Percentiles rank a stretch among this genome's conserved stretches.
Evolutionary conservation across 148 eudicot species (phyloP).

Genomic region (Vaccinium corymbosum): DNA sequence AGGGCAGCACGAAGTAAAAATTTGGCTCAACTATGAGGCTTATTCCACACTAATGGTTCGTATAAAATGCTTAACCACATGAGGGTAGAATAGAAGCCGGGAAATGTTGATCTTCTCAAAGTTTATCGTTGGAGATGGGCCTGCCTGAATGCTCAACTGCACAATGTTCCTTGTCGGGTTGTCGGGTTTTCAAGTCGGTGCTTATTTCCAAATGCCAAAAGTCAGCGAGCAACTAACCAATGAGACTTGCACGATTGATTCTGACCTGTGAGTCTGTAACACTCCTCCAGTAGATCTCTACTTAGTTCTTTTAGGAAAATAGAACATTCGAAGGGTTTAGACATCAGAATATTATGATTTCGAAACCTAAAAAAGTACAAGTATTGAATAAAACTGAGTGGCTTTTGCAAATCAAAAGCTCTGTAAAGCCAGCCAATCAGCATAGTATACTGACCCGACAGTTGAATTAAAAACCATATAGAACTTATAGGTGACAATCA

Average conservation of each 20-base stretch:
- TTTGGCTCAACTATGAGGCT: background rate
- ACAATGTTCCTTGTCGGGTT: background rate
- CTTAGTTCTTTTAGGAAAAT: background rate
- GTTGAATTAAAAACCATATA: conserved; percentile 1
- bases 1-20: background rate
- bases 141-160: background rate
- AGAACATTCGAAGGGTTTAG: conserved; percentile 1
- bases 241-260: background rate
- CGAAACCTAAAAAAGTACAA: conserved; percentile 1
- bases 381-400: background rate
- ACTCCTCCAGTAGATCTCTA: background rate
- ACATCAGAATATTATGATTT: background rate
- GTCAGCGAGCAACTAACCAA: background rate
- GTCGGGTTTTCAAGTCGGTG: background rate
- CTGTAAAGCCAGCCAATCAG: background rate
- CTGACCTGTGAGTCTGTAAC: background rate
- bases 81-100: background rate
- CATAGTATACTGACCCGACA: background rate
- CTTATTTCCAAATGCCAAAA: background rate
- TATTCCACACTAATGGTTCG: background rate
- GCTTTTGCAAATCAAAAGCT: background rate
- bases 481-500: background rate
- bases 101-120: background rate
- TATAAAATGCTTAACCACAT: background rate
- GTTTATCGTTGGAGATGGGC: background rate